Evolutionary conservation across 495 filamentous ascomycete genomes (phyloP).

Genomic region (Tuber calosporum): DNA sequence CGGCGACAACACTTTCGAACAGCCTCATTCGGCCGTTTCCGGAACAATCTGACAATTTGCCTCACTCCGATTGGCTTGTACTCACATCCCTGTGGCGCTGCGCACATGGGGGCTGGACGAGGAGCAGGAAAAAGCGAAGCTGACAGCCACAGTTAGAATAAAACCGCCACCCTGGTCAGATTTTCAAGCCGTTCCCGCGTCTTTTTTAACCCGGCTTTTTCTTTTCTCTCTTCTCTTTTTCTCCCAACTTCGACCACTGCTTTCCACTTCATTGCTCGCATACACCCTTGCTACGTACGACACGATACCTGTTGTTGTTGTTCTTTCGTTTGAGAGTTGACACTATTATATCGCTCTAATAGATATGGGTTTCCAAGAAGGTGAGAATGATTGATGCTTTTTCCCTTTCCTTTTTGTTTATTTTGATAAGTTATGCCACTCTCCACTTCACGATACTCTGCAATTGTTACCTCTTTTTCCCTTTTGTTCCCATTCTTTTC

Average conservation of each 20-base stretch:
- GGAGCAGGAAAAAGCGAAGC: not conserved
- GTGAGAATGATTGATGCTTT: not conserved
- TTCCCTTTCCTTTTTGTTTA: not conserved
- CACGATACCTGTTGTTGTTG: not conserved
- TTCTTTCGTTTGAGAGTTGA: not conserved
- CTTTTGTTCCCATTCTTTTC: not conserved
- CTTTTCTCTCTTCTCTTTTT: not conserved
- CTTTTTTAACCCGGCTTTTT: not conserved
- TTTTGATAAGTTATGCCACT: not conserved
- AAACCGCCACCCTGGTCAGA: not conserved
- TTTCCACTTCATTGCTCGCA: not conserved
- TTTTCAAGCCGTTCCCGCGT: not conserved
- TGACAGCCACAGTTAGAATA: not conserved
- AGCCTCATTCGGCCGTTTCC: not conserved
- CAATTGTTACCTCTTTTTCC: not conserved
- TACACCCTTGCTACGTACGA: not conserved
- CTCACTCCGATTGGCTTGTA: not conserved
- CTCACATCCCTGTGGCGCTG: not conserved
- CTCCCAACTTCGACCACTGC: not conserved
- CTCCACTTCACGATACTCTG: not conserved
- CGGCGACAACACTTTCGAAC: not conserved
- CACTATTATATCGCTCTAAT: not conserved
- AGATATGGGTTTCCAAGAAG: not conserved
- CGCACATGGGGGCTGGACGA: not conserved
- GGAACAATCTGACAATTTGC: constrained; percentile 2